Evolutionary conservation across 495 filamentous ascomycete genomes (phyloP).

Genomic region (Thermothielavioides terrestris): DNA sequence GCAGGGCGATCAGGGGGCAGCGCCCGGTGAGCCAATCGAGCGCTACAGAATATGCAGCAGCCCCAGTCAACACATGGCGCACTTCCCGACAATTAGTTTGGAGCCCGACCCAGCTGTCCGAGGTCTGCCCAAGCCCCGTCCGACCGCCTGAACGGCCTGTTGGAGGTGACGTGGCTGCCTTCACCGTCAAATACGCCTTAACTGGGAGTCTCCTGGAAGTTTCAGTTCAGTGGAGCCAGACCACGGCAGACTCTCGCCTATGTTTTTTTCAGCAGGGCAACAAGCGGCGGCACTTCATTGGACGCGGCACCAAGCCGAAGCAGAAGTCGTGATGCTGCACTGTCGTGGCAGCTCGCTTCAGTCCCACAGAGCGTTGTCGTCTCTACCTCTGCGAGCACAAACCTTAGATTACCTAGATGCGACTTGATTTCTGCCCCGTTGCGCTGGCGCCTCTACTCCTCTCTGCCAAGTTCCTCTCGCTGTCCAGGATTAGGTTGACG

Average conservation of each 20-base stretch:
- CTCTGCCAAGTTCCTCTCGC: constrained; percentile 24
- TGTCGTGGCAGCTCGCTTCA: constrained; percentile 4
- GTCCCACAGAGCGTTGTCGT: not conserved
- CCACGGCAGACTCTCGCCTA: not conserved
- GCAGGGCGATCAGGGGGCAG: not conserved
- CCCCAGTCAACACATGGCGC: not conserved
- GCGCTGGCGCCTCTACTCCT: constrained; percentile 2
- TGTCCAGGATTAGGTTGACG: constrained; percentile 48
- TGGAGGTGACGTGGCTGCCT: constrained; percentile 4
- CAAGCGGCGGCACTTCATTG: not conserved
- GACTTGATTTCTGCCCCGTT: not conserved
- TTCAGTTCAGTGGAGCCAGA: not conserved
- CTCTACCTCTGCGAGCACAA: no score
- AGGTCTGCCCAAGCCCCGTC: not conserved
- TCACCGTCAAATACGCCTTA: constrained; percentile 7
- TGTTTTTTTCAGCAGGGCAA: not conserved
- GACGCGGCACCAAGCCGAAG: not conserved
- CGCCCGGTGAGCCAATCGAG: not conserved
- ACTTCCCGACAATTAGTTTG: constrained; percentile 3
- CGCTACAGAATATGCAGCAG: constrained; percentile 4
- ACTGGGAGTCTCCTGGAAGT: no score
- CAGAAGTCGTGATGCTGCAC: not conserved
- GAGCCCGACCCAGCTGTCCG: constrained; percentile 1
- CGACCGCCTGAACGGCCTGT: no score
- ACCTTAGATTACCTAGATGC: not conserved